phyloP scores from a whole-genome alignment of 805 yeast species.

The Metahyphopichia silvanorum region DNA sequence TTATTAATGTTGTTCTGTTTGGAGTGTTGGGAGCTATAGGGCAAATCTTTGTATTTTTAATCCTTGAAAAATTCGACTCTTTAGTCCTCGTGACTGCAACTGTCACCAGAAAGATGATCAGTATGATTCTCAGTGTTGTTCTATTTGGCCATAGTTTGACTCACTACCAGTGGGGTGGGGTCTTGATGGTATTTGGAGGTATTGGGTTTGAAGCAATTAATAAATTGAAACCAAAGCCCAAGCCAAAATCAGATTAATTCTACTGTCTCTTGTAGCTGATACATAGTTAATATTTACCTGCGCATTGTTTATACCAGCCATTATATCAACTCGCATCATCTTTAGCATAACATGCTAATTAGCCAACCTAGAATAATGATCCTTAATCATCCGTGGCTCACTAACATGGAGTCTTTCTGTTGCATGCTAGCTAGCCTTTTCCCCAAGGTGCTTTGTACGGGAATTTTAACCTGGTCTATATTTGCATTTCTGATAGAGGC shows the following conservation, averaged over 20 bases:
- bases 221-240: slow-evolving; percentile 6
- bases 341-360: slow-evolving; percentile 13
- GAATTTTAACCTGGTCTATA: slow-evolving; percentile 46
- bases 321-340: background rate
- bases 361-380: slow-evolving; percentile 19
- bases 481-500: slow-evolving; percentile 25
- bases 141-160: slow-evolving; percentile 78
- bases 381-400: slow-evolving; percentile 10
- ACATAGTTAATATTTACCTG: background rate
- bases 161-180: slow-evolving; percentile 72
- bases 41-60: slow-evolving; percentile 87
- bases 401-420: slow-evolving; percentile 19
- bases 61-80: slow-evolving; percentile 82
- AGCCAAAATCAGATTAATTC: slow-evolving; percentile 1
- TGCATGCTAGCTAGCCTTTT: slow-evolving; percentile 38
- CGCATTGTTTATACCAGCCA: background rate
- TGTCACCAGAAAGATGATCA: slow-evolving; percentile 93
- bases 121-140: slow-evolving; percentile 86
- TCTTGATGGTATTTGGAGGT: slow-evolving; percentile 77
- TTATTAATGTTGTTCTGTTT: slow-evolving; percentile 60
- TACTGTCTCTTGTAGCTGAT: background rate
- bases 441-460: slow-evolving; percentile 47
- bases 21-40: slow-evolving; percentile 86
- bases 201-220: slow-evolving; percentile 73
- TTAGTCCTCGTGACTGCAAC: slow-evolving; percentile 86